Percentiles rank a stretch among this genome's conserved stretches.
These are phyloP conservation scores for Fusarium sp. DNA, from an alignment of 2,329 filamentous ascomycete genomes.

Conservation along the genomic window DNA sequence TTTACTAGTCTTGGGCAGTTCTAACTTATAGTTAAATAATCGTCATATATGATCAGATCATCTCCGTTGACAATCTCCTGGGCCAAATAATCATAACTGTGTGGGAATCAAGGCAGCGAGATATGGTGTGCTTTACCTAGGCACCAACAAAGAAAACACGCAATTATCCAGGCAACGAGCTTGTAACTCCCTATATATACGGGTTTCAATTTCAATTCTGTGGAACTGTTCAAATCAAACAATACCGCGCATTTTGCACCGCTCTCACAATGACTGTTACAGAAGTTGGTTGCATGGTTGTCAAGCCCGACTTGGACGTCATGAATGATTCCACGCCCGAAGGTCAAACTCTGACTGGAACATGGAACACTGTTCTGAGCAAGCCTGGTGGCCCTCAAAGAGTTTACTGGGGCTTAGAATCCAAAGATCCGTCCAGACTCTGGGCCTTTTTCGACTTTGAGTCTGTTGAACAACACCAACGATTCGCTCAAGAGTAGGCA, in stretches of 20 bases:
- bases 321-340: conserved; percentile 20
- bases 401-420: conserved; percentile 26
- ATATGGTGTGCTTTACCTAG: background rate
- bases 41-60: too few species aligned
- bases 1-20: too few species aligned
- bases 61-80: too few species aligned
- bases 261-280: conserved; percentile 11
- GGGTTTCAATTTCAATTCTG: accelerated
- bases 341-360: background rate
- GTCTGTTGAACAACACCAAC: conserved; percentile 16
- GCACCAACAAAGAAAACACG: background rate
- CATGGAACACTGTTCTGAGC: conserved; percentile 1
- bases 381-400: conserved; percentile 12
- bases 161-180: background rate
- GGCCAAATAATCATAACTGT: too few species aligned
- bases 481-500: conserved; percentile 18
- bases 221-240: background rate
- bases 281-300: conserved; percentile 23
- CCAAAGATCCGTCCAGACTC: background rate
- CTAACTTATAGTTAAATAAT: too few species aligned
- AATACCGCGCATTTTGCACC: background rate
- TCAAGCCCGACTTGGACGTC: conserved; percentile 17
- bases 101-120: background rate
- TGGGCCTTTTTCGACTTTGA: conserved; percentile 35
- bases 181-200: background rate